Conservation (phyloP, 129 eudicot species). For the Artemisia annua region DNA sequence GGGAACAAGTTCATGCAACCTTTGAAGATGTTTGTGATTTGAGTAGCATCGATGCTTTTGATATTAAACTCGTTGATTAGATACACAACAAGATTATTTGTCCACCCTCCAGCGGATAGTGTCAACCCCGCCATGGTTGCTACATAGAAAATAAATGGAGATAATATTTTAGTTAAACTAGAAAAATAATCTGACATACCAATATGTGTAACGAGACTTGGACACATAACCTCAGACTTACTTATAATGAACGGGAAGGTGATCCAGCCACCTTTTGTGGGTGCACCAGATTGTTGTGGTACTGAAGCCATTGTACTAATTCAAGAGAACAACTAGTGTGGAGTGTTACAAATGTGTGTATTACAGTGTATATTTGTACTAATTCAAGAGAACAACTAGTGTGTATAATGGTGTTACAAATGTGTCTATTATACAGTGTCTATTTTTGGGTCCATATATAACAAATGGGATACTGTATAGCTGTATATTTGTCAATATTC, state of each 20-base stretch:
- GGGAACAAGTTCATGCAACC: conserved; percentile 53
- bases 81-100: conserved; percentile 45
- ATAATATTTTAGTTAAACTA: not conserved
- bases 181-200: not conserved
- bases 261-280: conserved; percentile 64
- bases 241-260: conserved; percentile 73
- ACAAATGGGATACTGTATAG: no score
- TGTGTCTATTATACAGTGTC: no score
- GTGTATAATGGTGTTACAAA: conserved; percentile 8
- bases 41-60: conserved; percentile 52
- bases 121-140: conserved; percentile 49
- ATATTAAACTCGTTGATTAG: conserved; percentile 47
- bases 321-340: conserved; percentile 14
- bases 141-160: not conserved
- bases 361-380: no score
- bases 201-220: not conserved
- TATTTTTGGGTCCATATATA: no score
- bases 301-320: conserved; percentile 21
- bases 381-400: not conserved
- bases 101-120: conserved; percentile 55
- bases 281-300: conserved; percentile 19
- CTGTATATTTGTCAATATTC: no score
- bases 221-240: not conserved
- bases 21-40: conserved; percentile 40
- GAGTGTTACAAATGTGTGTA: not conserved